phyloP scores from a whole-genome alignment of 2,329 filamentous ascomycete genomes.

The Pezicula carpinea region DNA sequence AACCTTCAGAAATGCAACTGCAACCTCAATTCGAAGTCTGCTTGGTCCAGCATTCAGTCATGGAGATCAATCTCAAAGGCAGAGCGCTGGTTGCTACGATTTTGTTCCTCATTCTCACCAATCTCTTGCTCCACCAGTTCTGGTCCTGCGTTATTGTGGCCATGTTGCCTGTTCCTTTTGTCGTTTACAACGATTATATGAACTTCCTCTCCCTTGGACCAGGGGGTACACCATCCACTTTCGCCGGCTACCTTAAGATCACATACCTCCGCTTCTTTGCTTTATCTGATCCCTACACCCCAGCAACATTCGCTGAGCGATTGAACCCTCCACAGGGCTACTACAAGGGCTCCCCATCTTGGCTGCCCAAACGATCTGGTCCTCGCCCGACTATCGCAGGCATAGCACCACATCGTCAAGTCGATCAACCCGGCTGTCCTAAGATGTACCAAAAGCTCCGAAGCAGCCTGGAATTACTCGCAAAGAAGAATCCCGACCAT shows the following conservation, averaged over 20 bases:
- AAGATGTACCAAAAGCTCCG: constrained; percentile 52
- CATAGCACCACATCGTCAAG: constrained; percentile 77
- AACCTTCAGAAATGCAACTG: constrained; percentile 11
- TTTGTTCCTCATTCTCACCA: constrained; percentile 44
- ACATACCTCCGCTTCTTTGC: constrained; percentile 68
- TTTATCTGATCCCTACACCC: constrained; percentile 63
- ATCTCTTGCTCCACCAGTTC: constrained; percentile 46
- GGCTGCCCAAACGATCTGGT: constrained; percentile 58
- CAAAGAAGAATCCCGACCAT: constrained; percentile 36
- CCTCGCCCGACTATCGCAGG: constrained; percentile 64
- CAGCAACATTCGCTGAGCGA: constrained; percentile 46
- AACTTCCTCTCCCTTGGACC: constrained; percentile 75
- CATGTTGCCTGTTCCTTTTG: constrained; percentile 39
- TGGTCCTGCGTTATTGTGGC: constrained; percentile 46
- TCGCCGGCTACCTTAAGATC: constrained; percentile 68
- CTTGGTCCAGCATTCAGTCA: constrained; percentile 21
- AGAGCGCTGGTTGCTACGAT: constrained; percentile 39
- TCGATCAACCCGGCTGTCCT: constrained; percentile 57
- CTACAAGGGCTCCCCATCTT: constrained; percentile 36
- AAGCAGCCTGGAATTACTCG: constrained; percentile 47
- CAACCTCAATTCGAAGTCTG: constrained; percentile 12
- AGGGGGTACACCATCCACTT: constrained; percentile 73
- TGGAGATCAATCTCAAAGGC: constrained; percentile 26
- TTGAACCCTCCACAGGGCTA: constrained; percentile 54
- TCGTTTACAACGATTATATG: constrained; percentile 65